These are phyloP conservation scores for Xylaria grammica DNA, from an alignment of 495 filamentous ascomycete species.

Conservation along the genomic window DNA sequence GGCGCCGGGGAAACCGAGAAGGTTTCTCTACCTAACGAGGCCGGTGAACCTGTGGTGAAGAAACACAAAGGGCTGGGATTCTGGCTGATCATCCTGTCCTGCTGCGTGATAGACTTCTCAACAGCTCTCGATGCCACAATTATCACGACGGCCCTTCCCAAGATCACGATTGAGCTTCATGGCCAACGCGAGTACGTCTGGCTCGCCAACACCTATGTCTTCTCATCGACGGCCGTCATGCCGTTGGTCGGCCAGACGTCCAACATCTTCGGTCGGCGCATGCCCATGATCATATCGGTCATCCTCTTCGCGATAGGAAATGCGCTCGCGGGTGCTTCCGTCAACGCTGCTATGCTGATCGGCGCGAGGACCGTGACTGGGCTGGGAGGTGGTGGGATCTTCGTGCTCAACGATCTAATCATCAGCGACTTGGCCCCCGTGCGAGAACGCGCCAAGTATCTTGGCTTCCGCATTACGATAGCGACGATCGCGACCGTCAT, in stretches of 20 bases:
- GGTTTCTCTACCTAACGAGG: too few species aligned
- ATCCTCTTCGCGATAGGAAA: conserved; percentile 67
- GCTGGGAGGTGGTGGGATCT: conserved; percentile 73
- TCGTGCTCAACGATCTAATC: conserved; percentile 71
- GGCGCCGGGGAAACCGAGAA: too few species aligned
- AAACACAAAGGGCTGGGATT: too few species aligned
- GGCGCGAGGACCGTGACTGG: conserved; percentile 75
- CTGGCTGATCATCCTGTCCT: too few species aligned
- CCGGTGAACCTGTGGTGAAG: too few species aligned
- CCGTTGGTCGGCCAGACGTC: conserved; percentile 44
- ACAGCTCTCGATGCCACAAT: too few species aligned
- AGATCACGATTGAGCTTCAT: too few species aligned
- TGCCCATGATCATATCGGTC: conserved; percentile 66
- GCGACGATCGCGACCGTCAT: conserved; percentile 14
- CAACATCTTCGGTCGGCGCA: conserved; percentile 80
- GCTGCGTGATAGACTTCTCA: too few species aligned
- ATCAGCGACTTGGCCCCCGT: conserved; percentile 60
- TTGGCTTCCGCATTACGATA: conserved; percentile 4
- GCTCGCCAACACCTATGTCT: too few species aligned
- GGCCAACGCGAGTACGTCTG: too few species aligned
- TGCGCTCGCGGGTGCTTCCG: conserved; percentile 67
- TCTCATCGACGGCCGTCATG: too few species aligned
- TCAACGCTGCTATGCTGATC: conserved; percentile 69
- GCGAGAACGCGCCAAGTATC: conserved; percentile 6
- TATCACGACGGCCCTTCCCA: too few species aligned